phyloP scores from a whole-genome alignment of 2,329 filamentous ascomycete species.

The Colletotrichum theobromicola region DNA sequence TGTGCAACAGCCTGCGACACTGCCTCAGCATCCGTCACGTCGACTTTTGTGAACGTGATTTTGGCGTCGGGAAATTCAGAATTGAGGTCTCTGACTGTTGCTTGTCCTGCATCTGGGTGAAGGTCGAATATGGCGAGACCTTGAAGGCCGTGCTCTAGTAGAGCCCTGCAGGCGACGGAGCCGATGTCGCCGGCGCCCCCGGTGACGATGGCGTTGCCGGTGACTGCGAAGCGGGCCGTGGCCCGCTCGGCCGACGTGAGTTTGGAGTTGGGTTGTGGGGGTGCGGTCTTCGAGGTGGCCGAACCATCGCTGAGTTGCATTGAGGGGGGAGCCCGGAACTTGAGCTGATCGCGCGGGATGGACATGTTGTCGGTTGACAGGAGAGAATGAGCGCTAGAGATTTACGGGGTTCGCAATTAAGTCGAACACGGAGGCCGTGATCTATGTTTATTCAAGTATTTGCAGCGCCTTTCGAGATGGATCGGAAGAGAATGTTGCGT shows the following conservation, averaged over 20 bases:
- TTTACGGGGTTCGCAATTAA: background rate
- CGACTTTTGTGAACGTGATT: background rate
- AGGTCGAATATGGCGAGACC: constrained; percentile 36
- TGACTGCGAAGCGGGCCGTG: constrained; percentile 28
- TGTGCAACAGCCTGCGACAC: background rate
- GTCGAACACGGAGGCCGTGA: background rate
- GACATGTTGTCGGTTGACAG: background rate
- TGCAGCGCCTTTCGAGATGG: background rate
- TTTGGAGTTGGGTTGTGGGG: background rate
- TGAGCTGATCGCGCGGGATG: background rate
- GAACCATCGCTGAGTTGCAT: constrained; percentile 19
- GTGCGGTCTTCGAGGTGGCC: constrained; percentile 2
- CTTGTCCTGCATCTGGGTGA: constrained; percentile 44
- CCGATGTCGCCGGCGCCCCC: constrained; percentile 36
- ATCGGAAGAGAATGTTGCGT: background rate
- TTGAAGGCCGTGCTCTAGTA: constrained; percentile 34
- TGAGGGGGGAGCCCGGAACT: background rate
- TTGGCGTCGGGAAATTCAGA: background rate
- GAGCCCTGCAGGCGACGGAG: constrained; percentile 28
- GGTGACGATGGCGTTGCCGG: constrained; percentile 35
- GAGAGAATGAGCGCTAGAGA: background rate
- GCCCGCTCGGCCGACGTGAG: background rate
- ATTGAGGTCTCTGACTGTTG: background rate
- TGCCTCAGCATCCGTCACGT: background rate
- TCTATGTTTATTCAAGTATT: background rate